Evolutionary conservation across 2,329 filamentous ascomycete species (phyloP).

Genomic region (Exophiala sp.): DNA sequence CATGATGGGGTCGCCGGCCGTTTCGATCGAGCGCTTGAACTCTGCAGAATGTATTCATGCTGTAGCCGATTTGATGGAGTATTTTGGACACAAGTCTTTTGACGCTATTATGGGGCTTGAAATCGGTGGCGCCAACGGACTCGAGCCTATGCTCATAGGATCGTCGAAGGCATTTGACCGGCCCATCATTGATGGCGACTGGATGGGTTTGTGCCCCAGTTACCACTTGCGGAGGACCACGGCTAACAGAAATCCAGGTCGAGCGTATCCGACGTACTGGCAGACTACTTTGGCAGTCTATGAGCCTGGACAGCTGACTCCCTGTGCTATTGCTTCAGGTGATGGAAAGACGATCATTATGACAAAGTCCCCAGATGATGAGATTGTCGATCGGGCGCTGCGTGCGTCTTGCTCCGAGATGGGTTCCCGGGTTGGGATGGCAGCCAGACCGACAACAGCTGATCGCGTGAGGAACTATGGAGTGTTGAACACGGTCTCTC

Average conservation of each 20-base stretch:
- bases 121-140: constrained; percentile 57
- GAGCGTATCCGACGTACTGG: neutral
- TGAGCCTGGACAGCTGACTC: constrained; percentile 10
- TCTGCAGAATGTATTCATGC: constrained; percentile 9
- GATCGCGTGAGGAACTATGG: constrained; percentile 33
- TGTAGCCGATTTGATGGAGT: constrained; percentile 12
- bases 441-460: constrained; percentile 18
- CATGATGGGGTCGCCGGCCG: neutral
- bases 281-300: constrained; percentile 7
- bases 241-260: neutral
- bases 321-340: constrained; percentile 16
- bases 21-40: neutral
- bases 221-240: neutral
- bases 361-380: constrained; percentile 40
- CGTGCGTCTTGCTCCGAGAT: constrained; percentile 29
- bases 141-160: constrained; percentile 54
- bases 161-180: constrained; percentile 17
- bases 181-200: constrained; percentile 43
- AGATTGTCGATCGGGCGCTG: constrained; percentile 33
- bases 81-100: constrained; percentile 12
- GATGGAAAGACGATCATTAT: constrained; percentile 44
- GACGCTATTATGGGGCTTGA: constrained; percentile 27
- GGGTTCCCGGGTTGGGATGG: constrained; percentile 35
- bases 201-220: constrained; percentile 34
- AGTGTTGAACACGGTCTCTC: constrained; percentile 35